Evolutionary conservation across 805 yeast genomes (phyloP), one percentile per base, ranked within the genome.

Genomic region (Kodamaea laetipori): DNA sequence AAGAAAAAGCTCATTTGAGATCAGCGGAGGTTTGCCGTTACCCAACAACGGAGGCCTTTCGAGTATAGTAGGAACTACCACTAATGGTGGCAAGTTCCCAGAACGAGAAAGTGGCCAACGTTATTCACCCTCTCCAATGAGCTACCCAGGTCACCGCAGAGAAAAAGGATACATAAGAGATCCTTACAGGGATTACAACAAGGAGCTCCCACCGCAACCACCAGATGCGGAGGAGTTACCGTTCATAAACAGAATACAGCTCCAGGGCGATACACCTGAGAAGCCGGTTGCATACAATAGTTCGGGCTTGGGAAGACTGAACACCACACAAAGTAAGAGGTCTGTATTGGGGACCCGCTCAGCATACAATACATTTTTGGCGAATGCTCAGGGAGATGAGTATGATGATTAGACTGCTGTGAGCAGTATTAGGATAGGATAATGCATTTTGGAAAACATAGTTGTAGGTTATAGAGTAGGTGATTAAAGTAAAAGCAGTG

Each of bases 261-360:
- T 67, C 24, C 24, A 21, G 8, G 24, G 24, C 24, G 34, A 16
- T 27, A 13, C 9, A 23, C 19, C 37, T 26, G 24, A 21, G 24
- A 21, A 21, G 24, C 24, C 24, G 11, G 33, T 24, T 21, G 24
- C 24, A 6, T 26, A 11, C 30, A 26, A 26, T 21, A n/a, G n/a
- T n/a, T n/a, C n/a, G 11, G 33, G 36, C 16, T 21, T 28, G 30
- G 48, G 37, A 12, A 54, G 74, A 36, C 61, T 53, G 56, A 55
- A 55, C 37, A 67, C 67, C 10, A 52, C 56, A 9, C 48, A 49
- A 49, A 66, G 71, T 41, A 64, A 65, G 45, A 55, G 58, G 41
- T 61, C 69, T 2, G 67, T 71, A 11, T 56, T 71, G 39, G 71
- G 73, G 3, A 71, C 76, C 2, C 53, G 71, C 17, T 64, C 62